phyloP scores from a whole-genome alignment of 2,329 filamentous ascomycete species.

The Xylariaceae sp. region DNA sequence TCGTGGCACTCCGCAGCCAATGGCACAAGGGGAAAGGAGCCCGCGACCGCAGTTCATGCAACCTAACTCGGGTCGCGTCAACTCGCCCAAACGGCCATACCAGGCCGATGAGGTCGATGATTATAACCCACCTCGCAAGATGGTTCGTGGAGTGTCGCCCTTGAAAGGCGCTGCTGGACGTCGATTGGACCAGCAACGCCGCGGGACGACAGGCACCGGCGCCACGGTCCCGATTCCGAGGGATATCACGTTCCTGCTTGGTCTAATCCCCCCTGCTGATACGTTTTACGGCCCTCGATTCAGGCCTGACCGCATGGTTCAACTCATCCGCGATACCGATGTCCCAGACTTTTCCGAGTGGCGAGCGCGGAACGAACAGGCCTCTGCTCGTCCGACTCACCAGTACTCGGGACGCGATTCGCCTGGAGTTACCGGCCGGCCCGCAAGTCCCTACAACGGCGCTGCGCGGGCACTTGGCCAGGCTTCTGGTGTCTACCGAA shows the following conservation, averaged over 20 bases:
- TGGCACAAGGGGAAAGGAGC: constrained; percentile 32
- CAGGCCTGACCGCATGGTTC: constrained; percentile 64
- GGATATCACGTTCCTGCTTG: constrained; percentile 58
- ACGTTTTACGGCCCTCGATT: constrained; percentile 68
- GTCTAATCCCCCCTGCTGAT: constrained; percentile 68
- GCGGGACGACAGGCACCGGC: constrained; percentile 33
- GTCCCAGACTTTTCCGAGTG: constrained; percentile 57
- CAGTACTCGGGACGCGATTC: constrained; percentile 25
- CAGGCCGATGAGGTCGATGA: constrained; percentile 68
- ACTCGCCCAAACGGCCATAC: constrained; percentile 58
- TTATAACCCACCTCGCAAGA: constrained; percentile 71
- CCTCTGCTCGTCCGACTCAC: constrained; percentile 25
- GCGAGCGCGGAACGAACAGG: constrained; percentile 37
- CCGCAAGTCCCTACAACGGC: constrained; percentile 43
- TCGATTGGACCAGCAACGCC: constrained; percentile 71
- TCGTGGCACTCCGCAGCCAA: constrained; percentile 40
- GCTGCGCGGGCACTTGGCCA: constrained; percentile 34
- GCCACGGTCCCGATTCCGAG: constrained; percentile 65
- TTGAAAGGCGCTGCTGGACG: constrained; percentile 86
- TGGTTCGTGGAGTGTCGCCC: constrained; percentile 84
- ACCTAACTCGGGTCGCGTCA: constrained; percentile 29
- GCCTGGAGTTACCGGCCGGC: constrained; percentile 31
- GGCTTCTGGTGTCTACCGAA: constrained; percentile 42
- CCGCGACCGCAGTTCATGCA: constrained; percentile 45
- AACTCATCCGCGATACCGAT: constrained; percentile 62